Conservation (phyloP, 257 asterid genomes). For the Plectranthus barbatus region DNA sequence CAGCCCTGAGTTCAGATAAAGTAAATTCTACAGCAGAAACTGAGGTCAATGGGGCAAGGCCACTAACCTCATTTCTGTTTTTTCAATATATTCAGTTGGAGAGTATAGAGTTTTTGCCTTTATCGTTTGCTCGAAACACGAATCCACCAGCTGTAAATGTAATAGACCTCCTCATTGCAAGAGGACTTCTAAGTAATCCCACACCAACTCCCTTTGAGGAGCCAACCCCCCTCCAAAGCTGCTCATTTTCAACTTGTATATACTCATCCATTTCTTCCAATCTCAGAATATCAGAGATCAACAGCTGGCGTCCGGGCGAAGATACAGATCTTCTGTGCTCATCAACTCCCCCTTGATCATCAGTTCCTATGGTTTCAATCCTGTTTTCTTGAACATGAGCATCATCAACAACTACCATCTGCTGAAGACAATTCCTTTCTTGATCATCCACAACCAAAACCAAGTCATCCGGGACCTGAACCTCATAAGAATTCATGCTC, state of each 20-base stretch:
- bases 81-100: constrained; percentile 17
- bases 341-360: constrained; percentile 17
- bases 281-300: constrained; percentile 30
- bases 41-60: not conserved
- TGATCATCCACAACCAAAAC: constrained; percentile 45
- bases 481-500: constrained; percentile 30
- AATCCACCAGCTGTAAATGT: constrained; percentile 44
- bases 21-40: constrained; percentile 1
- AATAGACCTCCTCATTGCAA: constrained; percentile 38
- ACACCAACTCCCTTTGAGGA: constrained; percentile 26
- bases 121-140: constrained; percentile 26
- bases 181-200: constrained; percentile 21
- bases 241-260: constrained; percentile 7
- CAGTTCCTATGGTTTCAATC: not conserved
- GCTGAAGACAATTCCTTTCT: constrained; percentile 17
- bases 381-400: constrained; percentile 1
- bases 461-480: constrained; percentile 34
- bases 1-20: constrained; percentile 1
- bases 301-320: constrained; percentile 17
- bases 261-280: constrained; percentile 29
- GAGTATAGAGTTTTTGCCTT: constrained; percentile 29
- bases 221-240: constrained; percentile 30
- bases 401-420: constrained; percentile 19
- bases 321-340: constrained; percentile 38
- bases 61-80: constrained; percentile 6